phyloP scores from a whole-genome alignment of 2,329 filamentous ascomycete species.

The Xylaria sp. region DNA sequence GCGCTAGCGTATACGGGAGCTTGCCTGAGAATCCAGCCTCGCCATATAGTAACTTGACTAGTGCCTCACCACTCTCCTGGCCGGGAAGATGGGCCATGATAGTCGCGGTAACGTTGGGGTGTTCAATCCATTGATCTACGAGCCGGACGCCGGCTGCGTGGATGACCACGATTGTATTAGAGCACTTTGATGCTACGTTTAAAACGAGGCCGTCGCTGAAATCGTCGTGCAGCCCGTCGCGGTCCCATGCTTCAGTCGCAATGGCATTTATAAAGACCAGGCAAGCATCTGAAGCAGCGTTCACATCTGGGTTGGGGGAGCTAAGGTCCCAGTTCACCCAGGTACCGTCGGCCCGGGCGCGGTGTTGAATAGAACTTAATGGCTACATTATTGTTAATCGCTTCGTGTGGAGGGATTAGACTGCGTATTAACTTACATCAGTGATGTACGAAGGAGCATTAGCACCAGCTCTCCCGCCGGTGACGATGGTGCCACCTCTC shows the following conservation, averaged over 20 bases:
- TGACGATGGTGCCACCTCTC: slow-evolving; percentile 62
- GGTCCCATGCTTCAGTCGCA: slow-evolving; percentile 80
- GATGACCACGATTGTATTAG: slow-evolving; percentile 71
- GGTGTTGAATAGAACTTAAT: slow-evolving; percentile 66
- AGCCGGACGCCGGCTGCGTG: slow-evolving; percentile 72
- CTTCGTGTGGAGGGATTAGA: slow-evolving; percentile 37
- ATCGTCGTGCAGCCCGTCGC: slow-evolving; percentile 74
- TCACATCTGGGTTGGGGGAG: slow-evolving; percentile 57
- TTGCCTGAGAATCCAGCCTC: slow-evolving; percentile 65
- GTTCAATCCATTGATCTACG: slow-evolving; percentile 72
- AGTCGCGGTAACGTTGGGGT: slow-evolving; percentile 72
- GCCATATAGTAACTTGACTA: slow-evolving; percentile 69
- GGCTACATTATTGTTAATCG: slow-evolving; percentile 53
- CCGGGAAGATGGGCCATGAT: slow-evolving; percentile 73
- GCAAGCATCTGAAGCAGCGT: slow-evolving; percentile 69
- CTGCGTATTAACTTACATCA: slow-evolving; percentile 53
- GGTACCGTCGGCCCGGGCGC: slow-evolving; percentile 64
- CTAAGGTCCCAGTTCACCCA: slow-evolving; percentile 68
- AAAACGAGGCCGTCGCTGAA: slow-evolving; percentile 69
- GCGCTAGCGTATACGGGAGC: slow-evolving; percentile 71
- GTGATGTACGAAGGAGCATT: slow-evolving; percentile 62
- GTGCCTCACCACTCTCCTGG: slow-evolving; percentile 70
- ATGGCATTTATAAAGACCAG: slow-evolving; percentile 75
- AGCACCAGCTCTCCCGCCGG: slow-evolving; percentile 63
- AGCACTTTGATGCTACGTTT: slow-evolving; percentile 69